Evolutionary conservation across 164 flowering plant genomes (phyloP).

Genomic region (Tinospora cordifolia): DNA sequence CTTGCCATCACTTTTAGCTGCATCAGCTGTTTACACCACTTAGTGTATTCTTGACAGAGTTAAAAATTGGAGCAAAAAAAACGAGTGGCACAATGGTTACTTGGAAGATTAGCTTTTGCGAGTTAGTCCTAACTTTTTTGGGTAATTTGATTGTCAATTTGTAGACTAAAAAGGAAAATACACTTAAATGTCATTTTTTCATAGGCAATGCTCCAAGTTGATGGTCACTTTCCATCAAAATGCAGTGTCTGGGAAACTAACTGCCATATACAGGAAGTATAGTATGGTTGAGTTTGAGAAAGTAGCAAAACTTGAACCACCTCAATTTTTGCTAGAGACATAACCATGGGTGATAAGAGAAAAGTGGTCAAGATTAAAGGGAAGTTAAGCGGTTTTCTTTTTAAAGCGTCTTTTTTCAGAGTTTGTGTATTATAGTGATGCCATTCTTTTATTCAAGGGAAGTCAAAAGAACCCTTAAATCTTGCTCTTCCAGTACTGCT

Average conservation of each 20-base stretch:
- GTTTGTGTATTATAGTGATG: no score
- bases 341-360: neutral
- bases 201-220: constrained; percentile 42
- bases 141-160: neutral
- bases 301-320: constrained; percentile 27
- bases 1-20: constrained; percentile 69
- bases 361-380: neutral
- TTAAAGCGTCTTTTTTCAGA: no score
- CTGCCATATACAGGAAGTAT: constrained; percentile 44
- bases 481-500: no score
- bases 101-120: constrained; percentile 52
- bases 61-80: constrained; percentile 49
- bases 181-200: neutral
- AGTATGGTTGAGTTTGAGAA: constrained; percentile 25
- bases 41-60: constrained; percentile 39
- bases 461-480: neutral
- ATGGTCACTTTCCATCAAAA: constrained; percentile 40
- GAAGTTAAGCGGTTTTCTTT: neutral
- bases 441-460: no score
- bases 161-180: neutral
- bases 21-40: constrained; percentile 72
- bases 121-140: constrained; percentile 11
- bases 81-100: constrained; percentile 44
- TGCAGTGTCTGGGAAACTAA: constrained; percentile 37
- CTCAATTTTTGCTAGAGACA: constrained; percentile 23